Evolutionary conservation across 2,329 filamentous ascomycete genomes (phyloP), one percentile per base, ranked within the genome.

Genomic region (Paecilomyces fulvus): DNA sequence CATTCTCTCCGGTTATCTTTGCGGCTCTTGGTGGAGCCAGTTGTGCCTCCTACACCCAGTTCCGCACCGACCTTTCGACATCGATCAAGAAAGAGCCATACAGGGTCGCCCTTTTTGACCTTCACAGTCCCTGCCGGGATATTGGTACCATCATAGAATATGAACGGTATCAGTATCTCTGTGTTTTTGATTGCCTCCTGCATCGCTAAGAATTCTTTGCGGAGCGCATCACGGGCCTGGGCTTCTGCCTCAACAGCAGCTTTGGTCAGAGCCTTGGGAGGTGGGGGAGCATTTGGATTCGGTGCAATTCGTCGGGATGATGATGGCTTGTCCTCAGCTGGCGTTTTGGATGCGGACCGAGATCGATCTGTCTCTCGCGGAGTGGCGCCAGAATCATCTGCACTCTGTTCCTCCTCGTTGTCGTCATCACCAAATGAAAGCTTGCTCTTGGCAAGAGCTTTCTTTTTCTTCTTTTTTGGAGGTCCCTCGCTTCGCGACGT

Each of bases 131-230:
- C 92, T 14, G 91, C 90, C 0, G 92, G 89, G 10, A 89, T 88
- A 70, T 95, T 92, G 21, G 90, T 90, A 14, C 94, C 94, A 64
- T 97, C 92, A 75, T 96, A 97, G 70, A 97, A 97, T 3, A 97
- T 90, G 71, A 97, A 99, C 0, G 94, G 94, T 30, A 99, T 87
- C 14, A 88, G 81, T 55, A 99, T 89, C 67, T 96, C 92, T 8
- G 91, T 92, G 20, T 84, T 84, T 75, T 95, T 96, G 62, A 97
- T 88, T 0, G 86, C 84, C 59, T 95, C 90, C 69, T 96, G 94
- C 57, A 92, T 82, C 9, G 78, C 78, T 50, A 95, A 71, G 65
- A 96, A 99, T 67, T 97, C 87, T 59, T 87, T 88, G 9, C 89
- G 82, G 52, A 92, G 75, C 12, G 82, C 74, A 64, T 94, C 90